These are phyloP conservation scores for Claviceps humidiphila DNA, from an alignment of 2,329 filamentous ascomycete genomes.

Conservation along the genomic window DNA sequence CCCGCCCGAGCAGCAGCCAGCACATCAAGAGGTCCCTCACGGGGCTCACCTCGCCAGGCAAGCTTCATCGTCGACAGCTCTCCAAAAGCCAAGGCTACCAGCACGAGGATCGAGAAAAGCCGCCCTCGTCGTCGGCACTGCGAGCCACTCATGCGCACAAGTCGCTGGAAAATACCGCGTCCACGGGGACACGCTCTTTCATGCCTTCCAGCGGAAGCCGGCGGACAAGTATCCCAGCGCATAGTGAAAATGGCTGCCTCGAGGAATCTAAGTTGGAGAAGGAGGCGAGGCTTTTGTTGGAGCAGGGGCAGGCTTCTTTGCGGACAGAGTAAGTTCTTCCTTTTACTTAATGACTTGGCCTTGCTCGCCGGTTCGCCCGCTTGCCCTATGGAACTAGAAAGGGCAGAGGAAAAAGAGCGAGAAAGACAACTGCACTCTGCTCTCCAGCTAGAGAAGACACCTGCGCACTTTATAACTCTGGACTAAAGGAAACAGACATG, in stretches of 20 bases:
- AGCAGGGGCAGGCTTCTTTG: constrained; percentile 19
- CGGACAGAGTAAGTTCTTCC: constrained; percentile 18
- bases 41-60: constrained; percentile 36
- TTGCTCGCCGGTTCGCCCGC: too few species aligned
- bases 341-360: too few species aligned
- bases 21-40: constrained; percentile 43
- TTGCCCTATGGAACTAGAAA: background rate
- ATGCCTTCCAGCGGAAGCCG: constrained; percentile 30
- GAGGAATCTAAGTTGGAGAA: constrained; percentile 24
- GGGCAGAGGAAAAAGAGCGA: background rate
- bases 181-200: constrained; percentile 31
- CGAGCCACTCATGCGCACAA: constrained; percentile 18
- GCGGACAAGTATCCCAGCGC: constrained; percentile 26
- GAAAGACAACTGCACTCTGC: background rate
- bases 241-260: constrained; percentile 17
- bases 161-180: constrained; percentile 33
- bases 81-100: constrained; percentile 18
- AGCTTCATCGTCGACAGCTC: constrained; percentile 23
- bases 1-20: constrained; percentile 26
- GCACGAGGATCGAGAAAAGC: constrained; percentile 17
- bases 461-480: too few species aligned
- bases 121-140: constrained; percentile 1
- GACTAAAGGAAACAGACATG: background rate
- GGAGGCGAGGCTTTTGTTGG: constrained; percentile 27
- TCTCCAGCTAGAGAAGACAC: too few species aligned